Conservation (phyloP, 768 basidiomycete genomes). For the Neoboletus magnificus region DNA sequence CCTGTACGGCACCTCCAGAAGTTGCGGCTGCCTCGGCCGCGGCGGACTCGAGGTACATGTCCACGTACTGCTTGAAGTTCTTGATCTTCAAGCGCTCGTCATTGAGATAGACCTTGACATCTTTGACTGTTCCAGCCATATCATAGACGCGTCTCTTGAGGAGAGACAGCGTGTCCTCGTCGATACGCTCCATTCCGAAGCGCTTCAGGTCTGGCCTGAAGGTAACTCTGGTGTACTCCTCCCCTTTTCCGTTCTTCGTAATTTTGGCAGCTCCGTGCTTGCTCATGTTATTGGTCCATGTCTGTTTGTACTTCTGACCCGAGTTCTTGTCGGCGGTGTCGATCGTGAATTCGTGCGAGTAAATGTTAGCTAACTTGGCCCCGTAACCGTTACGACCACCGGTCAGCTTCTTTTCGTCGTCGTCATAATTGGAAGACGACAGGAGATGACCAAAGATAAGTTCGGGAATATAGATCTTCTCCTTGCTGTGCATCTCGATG, state of each 20-base stretch:
- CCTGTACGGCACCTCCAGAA: constrained; percentile 75
- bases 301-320: constrained; percentile 90
- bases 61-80: constrained; percentile 95
- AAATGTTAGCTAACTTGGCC: constrained; percentile 97
- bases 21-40: constrained; percentile 64
- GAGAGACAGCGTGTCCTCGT: constrained; percentile 85
- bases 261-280: constrained; percentile 88
- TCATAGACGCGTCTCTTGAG: constrained; percentile 95
- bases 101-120: constrained; percentile 91
- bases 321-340: constrained; percentile 91
- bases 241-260: constrained; percentile 80
- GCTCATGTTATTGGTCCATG: constrained; percentile 92
- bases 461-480: constrained; percentile 95
- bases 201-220: constrained; percentile 90
- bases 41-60: constrained; percentile 83
- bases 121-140: constrained; percentile 91
- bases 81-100: constrained; percentile 90
- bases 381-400: constrained; percentile 99
- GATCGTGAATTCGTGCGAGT: constrained; percentile 92
- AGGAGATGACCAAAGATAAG: constrained; percentile 95
- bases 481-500: constrained; percentile 89
- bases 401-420: constrained; percentile 97
- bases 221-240: constrained; percentile 90
- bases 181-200: constrained; percentile 89
- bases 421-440: constrained; percentile 96